Conservation (phyloP, 495 filamentous ascomycete genomes). For the Aspergillus asperescens region DNA sequence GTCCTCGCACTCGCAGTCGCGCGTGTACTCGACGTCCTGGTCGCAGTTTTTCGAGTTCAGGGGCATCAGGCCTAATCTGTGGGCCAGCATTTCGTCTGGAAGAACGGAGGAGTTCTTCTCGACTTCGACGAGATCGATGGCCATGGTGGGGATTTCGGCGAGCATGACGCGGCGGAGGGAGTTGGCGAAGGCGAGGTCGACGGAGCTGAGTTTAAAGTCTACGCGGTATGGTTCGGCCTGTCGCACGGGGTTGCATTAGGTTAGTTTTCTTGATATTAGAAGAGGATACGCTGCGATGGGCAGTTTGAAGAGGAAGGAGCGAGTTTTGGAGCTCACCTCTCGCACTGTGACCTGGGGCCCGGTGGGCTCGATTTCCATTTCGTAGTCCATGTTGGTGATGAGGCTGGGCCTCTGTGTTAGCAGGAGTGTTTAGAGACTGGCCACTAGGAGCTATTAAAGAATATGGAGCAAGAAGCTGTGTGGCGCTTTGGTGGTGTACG, state of each 20-base stretch:
- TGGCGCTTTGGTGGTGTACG: background rate
- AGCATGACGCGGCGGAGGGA: constrained; percentile 88
- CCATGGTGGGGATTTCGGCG: constrained; percentile 90
- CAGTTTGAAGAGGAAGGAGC: background rate
- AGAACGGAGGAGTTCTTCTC: constrained; percentile 90
- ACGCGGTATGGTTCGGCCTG: constrained; percentile 62
- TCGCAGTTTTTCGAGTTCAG: constrained; percentile 81
- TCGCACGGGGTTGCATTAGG: background rate
- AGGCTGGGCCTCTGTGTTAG: constrained; percentile 9
- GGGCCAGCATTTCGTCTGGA: constrained; percentile 90
- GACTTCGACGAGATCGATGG: constrained; percentile 91
- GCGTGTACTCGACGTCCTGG: constrained; percentile 73
- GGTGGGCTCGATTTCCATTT: constrained; percentile 60
- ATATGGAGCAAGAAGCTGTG: background rate
- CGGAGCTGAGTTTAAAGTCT: constrained; percentile 74
- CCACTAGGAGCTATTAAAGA: background rate
- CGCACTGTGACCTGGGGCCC: constrained; percentile 68
- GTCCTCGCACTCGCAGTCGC: constrained; percentile 93
- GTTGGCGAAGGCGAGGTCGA: constrained; percentile 88
- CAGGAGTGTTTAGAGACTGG: background rate
- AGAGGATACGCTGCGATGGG: constrained; percentile 8
- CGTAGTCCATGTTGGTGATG: constrained; percentile 56
- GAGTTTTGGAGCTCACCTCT: constrained; percentile 44
- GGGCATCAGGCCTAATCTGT: constrained; percentile 88
- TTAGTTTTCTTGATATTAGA: constrained; percentile 5